Percentiles rank a stretch among this genome's conserved stretches.
Conservation (phyloP, 257 asterid species). For the Salvia hispanica region DNA sequence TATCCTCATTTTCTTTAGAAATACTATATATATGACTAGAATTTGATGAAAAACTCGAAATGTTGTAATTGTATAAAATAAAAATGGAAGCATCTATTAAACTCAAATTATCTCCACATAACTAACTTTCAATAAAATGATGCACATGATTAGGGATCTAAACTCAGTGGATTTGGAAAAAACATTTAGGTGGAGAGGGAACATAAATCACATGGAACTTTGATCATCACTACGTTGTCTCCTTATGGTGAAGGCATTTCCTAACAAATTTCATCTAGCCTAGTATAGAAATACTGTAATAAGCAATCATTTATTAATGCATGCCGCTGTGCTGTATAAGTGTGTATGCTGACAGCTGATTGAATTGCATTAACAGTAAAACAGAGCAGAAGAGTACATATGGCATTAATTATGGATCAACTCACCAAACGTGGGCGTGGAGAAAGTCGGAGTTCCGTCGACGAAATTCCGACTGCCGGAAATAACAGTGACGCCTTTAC, state of each 20-base stretch:
- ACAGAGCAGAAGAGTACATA: neutral
- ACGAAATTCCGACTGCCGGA: constrained; percentile 54
- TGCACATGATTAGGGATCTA: constrained; percentile 37
- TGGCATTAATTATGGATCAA: neutral
- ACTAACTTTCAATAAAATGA: neutral
- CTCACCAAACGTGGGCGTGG: constrained; percentile 77
- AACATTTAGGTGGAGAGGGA: constrained; percentile 24
- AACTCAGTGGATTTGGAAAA: neutral
- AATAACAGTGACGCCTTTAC: constrained; percentile 49
- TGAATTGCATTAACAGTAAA: neutral
- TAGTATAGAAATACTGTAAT: too few species aligned
- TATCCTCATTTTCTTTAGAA: too few species aligned
- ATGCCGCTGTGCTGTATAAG: neutral
- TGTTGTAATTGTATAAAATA: neutral
- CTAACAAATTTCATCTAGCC: neutral
- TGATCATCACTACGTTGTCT: constrained; percentile 19
- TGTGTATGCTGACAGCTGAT: too few species aligned
- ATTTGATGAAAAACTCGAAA: too few species aligned
- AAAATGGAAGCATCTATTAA: neutral
- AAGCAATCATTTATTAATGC: neutral
- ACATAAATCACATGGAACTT: constrained; percentile 37
- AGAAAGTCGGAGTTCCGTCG: constrained; percentile 65
- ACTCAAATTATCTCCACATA: too few species aligned
- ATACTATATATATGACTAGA: too few species aligned
- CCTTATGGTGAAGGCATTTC: constrained; percentile 8